These are phyloP conservation scores for Arthrobotrys megalospora DNA, from an alignment of 2,329 filamentous ascomycete species.

Conservation along the genomic window DNA sequence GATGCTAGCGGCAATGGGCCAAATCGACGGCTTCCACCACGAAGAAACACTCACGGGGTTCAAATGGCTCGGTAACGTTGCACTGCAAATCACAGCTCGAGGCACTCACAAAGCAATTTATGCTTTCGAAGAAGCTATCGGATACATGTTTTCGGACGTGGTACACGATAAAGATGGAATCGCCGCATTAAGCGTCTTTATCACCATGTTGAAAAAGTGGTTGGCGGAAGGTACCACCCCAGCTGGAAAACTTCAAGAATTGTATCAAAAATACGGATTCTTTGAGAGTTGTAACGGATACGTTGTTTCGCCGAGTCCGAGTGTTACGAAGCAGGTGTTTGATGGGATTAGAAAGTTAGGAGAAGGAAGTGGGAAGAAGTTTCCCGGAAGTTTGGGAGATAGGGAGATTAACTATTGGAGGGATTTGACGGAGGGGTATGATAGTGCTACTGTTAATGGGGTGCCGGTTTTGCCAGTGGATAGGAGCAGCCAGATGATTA, in stretches of 20 bases:
- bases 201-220: conserved; percentile 67
- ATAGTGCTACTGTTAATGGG: conserved; percentile 72
- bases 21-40: conserved; percentile 73
- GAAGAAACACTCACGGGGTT: conserved; percentile 77
- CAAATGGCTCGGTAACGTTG: conserved; percentile 78
- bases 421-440: conserved; percentile 75
- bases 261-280: conserved; percentile 74
- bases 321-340: conserved; percentile 73
- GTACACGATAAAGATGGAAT: conserved; percentile 78
- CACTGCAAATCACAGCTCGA: conserved; percentile 70
- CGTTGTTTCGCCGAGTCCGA: conserved; percentile 73
- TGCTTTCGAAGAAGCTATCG: conserved; percentile 77
- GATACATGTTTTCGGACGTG: conserved; percentile 77
- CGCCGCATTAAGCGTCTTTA: conserved; percentile 74
- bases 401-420: conserved; percentile 74
- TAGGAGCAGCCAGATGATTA: conserved; percentile 76
- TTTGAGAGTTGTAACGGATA: conserved; percentile 78
- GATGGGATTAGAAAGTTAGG: conserved; percentile 69
- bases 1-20: conserved; percentile 75
- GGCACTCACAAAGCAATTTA: conserved; percentile 72
- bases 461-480: conserved; percentile 73
- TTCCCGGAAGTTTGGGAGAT: conserved; percentile 70
- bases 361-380: conserved; percentile 65
- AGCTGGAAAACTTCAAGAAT: conserved; percentile 72
- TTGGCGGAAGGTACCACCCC: conserved; percentile 74